Conservation (phyloP, 2,329 filamentous ascomycete genomes). For the Talaromyces piceae region DNA sequence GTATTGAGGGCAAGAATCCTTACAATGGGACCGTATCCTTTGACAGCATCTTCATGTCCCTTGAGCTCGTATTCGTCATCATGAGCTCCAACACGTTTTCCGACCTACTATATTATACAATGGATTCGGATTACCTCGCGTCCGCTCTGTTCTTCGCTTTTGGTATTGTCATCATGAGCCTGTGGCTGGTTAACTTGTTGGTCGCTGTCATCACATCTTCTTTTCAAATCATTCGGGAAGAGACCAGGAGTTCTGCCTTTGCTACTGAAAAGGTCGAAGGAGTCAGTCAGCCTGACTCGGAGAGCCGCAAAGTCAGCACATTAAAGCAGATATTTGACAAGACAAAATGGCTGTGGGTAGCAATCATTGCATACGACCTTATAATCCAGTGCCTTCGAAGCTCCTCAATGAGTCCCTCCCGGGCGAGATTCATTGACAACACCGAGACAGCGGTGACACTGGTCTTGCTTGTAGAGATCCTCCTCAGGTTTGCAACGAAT, state of each 20-base stretch:
- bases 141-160: constrained; percentile 68
- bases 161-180: constrained; percentile 80
- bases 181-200: constrained; percentile 90
- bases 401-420: constrained; percentile 59
- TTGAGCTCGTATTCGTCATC: constrained; percentile 93
- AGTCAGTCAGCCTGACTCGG: constrained; percentile 33
- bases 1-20: constrained; percentile 71
- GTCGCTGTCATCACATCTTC: constrained; percentile 98
- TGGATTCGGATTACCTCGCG: constrained; percentile 81
- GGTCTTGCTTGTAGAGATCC: constrained; percentile 72
- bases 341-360: constrained; percentile 69
- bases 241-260: constrained; percentile 90
- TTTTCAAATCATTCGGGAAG: constrained; percentile 95
- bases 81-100: constrained; percentile 98
- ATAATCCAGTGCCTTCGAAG: constrained; percentile 71
- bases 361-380: constrained; percentile 73
- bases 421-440: constrained; percentile 58
- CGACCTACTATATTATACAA: constrained; percentile 88
- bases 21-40: constrained; percentile 84
- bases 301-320: constrained; percentile 27
- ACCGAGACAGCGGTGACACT: constrained; percentile 72
- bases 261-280: constrained; percentile 60
- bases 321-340: constrained; percentile 69
- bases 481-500: constrained; percentile 67
- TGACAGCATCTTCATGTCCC: constrained; percentile 84